phyloP scores from a whole-genome alignment of 768 basidiomycete species.

The Tulasnella sp. region DNA sequence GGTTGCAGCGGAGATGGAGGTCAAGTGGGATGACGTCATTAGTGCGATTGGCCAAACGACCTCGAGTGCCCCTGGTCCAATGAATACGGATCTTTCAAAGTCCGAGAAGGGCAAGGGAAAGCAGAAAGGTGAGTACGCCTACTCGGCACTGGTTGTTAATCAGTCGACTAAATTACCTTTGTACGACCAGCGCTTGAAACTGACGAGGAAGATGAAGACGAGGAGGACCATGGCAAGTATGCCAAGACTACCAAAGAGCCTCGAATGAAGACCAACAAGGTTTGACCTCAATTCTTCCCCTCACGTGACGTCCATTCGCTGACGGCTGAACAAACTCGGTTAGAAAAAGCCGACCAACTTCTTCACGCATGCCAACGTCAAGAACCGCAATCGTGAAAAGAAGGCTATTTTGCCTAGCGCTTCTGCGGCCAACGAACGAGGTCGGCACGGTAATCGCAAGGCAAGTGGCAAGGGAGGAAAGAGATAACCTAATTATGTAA shows the following conservation, averaged over 20 bases:
- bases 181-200: background rate
- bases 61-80: slow-evolving; percentile 33
- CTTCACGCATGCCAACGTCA: slow-evolving; percentile 75
- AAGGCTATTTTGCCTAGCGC: background rate
- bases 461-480: slow-evolving; percentile 16
- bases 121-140: slow-evolving; percentile 27
- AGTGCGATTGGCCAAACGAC: slow-evolving; percentile 34
- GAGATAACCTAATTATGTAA: slow-evolving; percentile 1
- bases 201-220: slow-evolving; percentile 17
- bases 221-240: slow-evolving; percentile 18
- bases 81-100: background rate
- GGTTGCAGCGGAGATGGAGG: slow-evolving; percentile 34
- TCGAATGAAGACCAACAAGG: slow-evolving; percentile 94
- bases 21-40: slow-evolving; percentile 87
- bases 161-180: background rate
- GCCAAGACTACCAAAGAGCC: slow-evolving; percentile 47
- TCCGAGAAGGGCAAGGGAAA: slow-evolving; percentile 28
- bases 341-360: slow-evolving; percentile 87
- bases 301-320: slow-evolving; percentile 10
- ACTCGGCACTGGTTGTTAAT: too few relatives aligned
- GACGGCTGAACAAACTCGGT: slow-evolving; percentile 8
- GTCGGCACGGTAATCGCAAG: slow-evolving; percentile 6
- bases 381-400: slow-evolving; percentile 47
- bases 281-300: slow-evolving; percentile 28
- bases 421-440: background rate